Evolutionary conservation across 768 basidiomycete species (phyloP).

Genomic region (Phaeotremella fagi): DNA sequence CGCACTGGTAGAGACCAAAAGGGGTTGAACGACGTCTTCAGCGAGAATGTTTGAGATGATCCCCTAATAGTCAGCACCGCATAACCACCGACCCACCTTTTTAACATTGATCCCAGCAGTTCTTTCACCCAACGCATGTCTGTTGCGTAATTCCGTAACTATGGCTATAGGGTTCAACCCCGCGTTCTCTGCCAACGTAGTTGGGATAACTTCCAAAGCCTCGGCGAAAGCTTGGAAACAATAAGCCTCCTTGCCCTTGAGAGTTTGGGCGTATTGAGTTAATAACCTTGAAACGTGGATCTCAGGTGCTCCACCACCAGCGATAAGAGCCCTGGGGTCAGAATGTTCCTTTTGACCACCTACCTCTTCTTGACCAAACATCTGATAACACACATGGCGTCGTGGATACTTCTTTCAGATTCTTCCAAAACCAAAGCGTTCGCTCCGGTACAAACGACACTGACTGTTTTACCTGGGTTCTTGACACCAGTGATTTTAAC

Average conservation of each 20-base stretch:
- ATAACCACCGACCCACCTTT: constrained; percentile 60
- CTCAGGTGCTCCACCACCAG: constrained; percentile 95
- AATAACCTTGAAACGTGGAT: constrained; percentile 91
- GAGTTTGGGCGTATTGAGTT: constrained; percentile 81
- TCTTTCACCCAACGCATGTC: constrained; percentile 89
- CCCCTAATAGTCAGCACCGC: constrained; percentile 56
- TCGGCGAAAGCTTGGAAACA: constrained; percentile 99
- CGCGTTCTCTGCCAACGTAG: constrained; percentile 95
- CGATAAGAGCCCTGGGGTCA: constrained; percentile 70
- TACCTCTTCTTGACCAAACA: constrained; percentile 98
- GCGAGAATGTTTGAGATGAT: constrained; percentile 95
- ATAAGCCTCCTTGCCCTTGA: constrained; percentile 98
- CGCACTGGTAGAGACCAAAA: constrained; percentile 91
- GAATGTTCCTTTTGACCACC: constrained; percentile 24
- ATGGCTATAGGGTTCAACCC: constrained; percentile 97
- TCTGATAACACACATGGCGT: constrained; percentile 96
- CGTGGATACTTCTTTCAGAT: constrained; percentile 93
- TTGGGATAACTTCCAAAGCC: constrained; percentile 95
- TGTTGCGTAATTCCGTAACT: constrained; percentile 93
- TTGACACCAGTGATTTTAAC: constrained; percentile 92
- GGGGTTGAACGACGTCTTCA: constrained; percentile 93
- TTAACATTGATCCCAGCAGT: constrained; percentile 98
- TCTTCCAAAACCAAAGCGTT: constrained; percentile 94
- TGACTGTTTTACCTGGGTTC: constrained; percentile 89
- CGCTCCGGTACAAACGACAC: constrained; percentile 87